These are phyloP conservation scores for Thuja plicata DNA, from an alignment of 83 land plant genomes.

Conservation along the genomic window DNA sequence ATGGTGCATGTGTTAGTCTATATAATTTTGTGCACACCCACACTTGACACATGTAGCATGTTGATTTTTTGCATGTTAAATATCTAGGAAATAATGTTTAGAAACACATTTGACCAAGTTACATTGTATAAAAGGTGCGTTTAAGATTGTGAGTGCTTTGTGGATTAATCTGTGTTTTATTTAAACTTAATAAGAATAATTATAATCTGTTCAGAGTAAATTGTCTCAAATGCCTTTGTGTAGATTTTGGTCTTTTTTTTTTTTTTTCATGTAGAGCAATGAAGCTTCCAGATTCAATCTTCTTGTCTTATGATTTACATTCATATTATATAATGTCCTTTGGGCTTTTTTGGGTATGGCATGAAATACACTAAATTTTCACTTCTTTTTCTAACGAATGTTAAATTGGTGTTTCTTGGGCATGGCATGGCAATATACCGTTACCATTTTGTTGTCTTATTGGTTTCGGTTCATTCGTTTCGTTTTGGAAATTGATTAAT, in stretches of 20 bases:
- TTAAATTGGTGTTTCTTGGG: background rate
- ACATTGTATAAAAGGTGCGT: background rate
- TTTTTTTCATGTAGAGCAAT: background rate
- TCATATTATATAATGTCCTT: background rate
- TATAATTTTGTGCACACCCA: background rate
- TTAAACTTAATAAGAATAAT: background rate
- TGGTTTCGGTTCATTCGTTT: background rate
- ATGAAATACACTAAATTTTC: background rate
- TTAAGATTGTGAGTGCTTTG: background rate
- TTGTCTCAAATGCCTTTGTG: background rate
- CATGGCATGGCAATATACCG: background rate
- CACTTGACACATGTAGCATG: background rate
- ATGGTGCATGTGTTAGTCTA: slow-evolving; percentile 2
- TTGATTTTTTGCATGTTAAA: background rate
- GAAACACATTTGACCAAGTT: background rate
- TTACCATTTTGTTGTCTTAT: background rate
- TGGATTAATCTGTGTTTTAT: background rate
- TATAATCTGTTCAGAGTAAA: background rate
- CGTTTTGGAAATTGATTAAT: background rate
- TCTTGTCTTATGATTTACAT: background rate
- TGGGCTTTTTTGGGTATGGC: background rate
- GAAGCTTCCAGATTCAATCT: background rate
- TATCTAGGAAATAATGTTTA: background rate
- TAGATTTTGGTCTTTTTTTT: background rate
- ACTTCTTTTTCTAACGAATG: background rate